Conservation (phyloP, 1,284 basidiomycete species). For the Athelia sp. region DNA sequence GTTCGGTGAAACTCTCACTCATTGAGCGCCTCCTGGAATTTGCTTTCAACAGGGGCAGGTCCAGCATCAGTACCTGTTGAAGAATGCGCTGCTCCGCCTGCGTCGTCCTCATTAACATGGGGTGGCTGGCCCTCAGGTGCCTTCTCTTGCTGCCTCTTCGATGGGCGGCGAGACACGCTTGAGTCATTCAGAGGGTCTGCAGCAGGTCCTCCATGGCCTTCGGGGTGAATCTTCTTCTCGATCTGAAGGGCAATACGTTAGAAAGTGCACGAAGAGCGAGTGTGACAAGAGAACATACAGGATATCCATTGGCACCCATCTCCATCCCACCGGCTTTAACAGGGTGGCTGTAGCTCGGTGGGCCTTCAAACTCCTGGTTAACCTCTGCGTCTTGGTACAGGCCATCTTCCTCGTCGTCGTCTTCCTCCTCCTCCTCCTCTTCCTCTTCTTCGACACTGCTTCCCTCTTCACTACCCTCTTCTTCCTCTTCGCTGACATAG, state of each 20-base stretch:
- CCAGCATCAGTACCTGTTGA: conserved; percentile 10
- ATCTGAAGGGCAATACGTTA: conserved; percentile 19
- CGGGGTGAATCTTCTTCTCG: conserved; percentile 34
- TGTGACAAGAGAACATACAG: conserved; percentile 42
- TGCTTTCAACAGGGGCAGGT: conserved; percentile 35
- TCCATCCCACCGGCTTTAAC: conserved; percentile 39
- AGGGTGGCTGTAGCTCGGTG: conserved; percentile 46
- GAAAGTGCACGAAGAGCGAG: not conserved
- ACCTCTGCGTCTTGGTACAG: conserved; percentile 29
- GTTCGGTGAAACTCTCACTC: too few species aligned
- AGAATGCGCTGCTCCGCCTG: conserved; percentile 5
- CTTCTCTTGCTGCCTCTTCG: conserved; percentile 66
- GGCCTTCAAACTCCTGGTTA: conserved; percentile 36
- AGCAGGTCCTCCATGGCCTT: conserved; percentile 15
- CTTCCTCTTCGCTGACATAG: conserved; percentile 77
- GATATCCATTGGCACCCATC: conserved; percentile 65
- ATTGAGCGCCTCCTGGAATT: conserved; percentile 28
- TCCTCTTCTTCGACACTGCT: conserved; percentile 75
- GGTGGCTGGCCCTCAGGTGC: conserved; percentile 52
- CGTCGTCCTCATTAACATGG: conserved; percentile 19
- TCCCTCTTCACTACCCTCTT: conserved; percentile 63
- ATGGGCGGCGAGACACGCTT: conserved; percentile 38
- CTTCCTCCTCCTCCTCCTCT: conserved; percentile 49
- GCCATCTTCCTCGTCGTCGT: conserved; percentile 23
- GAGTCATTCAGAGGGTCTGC: conserved; percentile 16